Base-by-base conservation (phyloP, 1,284 basidiomycete genomes). In the Sparassis latifolia region DNA sequence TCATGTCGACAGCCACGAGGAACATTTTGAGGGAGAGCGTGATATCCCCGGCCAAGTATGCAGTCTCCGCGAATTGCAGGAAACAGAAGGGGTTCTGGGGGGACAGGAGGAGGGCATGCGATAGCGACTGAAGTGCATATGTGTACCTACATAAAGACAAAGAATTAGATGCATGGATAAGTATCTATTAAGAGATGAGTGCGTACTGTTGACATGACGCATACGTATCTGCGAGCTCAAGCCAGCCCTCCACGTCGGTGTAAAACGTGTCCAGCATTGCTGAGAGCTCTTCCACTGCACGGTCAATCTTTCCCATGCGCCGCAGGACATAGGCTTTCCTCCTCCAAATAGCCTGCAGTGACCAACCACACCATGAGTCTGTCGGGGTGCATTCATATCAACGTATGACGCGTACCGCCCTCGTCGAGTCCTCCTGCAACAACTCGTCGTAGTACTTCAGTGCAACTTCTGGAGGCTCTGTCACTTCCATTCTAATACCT, bases 181-280 rank as follows among this genome's bases (percentile, higher is more conserved):
- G 9, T 0, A 7, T 32, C 35, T 32, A 35, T 37, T 29, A 33
- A 20, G 20, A 20, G 20, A 20, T 20, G 20, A 20, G 38, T n/a
- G 42, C 52, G 55, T 61, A 97, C 86, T 91, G 81, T 52, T 84
- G 82, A 58, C 86, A 83, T 10, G 82, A 78, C 2, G 84, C 76
- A 63, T 99, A 97, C 5, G 94, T 79, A 58, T 92, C 89, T 0
- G 93, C 89, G n/a, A 99, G 80, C 62, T 97, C 86, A 9, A 92
- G 75, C 97, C 96, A 99, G 3, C 81, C 94, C 58, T 95, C 89
- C 0, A 91, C 76, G 62, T 99, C 96, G 31, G 84, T 82, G 66
- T 98, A 98, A 68, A 96, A 94, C 0, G 86, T 93, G 63, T 98
- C 96, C 37, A 98, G 79, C 63, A 92, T 89, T 33, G 77, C 71